A percentile compares a stretch with the other conserved stretches of the same genome.
These are phyloP conservation scores for Sophora flavescens DNA, from an alignment of 306 rosid genomes.

Conservation along the genomic window DNA sequence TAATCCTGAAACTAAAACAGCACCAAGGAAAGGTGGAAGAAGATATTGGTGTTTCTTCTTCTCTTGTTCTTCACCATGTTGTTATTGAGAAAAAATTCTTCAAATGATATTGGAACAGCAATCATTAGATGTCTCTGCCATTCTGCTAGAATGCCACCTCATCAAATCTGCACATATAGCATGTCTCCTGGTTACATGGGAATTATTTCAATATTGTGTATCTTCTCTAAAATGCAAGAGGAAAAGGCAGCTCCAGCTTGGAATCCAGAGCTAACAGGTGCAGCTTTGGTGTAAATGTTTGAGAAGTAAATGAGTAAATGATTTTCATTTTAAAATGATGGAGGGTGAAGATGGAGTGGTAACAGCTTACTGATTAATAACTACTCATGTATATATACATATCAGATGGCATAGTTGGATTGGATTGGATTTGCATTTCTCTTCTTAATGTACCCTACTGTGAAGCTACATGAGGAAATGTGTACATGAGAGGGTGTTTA, in stretches of 20 bases:
- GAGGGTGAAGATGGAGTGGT: conserved; percentile 3
- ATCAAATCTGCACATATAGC: conserved; percentile 20
- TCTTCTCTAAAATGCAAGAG: conserved; percentile 30
- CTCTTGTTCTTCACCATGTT: conserved; percentile 49
- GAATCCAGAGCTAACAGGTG: not conserved
- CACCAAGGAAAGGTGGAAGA: conserved; percentile 33
- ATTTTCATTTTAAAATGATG: conserved; percentile 13
- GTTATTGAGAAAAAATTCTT: conserved; percentile 33
- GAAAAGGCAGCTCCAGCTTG: conserved; percentile 8
- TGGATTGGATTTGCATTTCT: not conserved
- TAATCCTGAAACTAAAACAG: not conserved
- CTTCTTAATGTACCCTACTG: not conserved
- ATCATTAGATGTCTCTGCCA: not conserved
- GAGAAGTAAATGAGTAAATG: conserved; percentile 37
- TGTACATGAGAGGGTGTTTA: not conserved
- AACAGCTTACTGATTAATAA: not conserved
- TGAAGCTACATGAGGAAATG: not conserved
- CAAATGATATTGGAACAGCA: conserved; percentile 14
- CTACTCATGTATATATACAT: not conserved
- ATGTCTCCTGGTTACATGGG: not conserved
- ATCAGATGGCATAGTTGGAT: not conserved
- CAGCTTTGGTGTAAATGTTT: conserved; percentile 19
- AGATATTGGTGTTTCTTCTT: conserved; percentile 43
- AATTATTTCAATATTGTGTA: not conserved
- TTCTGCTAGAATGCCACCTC: not conserved